Conservation (phyloP, 2,329 filamentous ascomycete genomes). For the Cladophialophora carrionii region DNA sequence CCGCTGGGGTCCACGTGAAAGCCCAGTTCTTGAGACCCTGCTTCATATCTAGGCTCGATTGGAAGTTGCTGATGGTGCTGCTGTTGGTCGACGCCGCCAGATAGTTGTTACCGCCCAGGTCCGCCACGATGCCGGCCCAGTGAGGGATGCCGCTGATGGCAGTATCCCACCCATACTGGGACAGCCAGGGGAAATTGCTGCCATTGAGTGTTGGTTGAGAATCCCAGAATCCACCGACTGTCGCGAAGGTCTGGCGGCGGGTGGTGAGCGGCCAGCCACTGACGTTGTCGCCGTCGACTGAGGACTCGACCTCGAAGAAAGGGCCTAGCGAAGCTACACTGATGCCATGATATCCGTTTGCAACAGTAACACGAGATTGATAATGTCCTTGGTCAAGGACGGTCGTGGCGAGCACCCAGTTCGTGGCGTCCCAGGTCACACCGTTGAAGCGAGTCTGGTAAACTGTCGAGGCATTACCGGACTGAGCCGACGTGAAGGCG, state of each 20-base stretch:
- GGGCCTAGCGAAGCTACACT: constrained; percentile 66
- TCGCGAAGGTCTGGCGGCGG: constrained; percentile 66
- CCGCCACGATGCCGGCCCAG: constrained; percentile 64
- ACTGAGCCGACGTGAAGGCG: constrained; percentile 21
- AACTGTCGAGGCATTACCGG: constrained; percentile 35
- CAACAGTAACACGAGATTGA: constrained; percentile 62
- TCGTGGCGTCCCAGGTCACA: constrained; percentile 62
- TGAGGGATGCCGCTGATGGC: constrained; percentile 73
- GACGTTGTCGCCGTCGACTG: constrained; percentile 57
- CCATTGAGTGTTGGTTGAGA: constrained; percentile 61
- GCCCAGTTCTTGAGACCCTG: constrained; percentile 66
- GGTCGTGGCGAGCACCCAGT: constrained; percentile 60
- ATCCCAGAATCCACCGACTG: constrained; percentile 69
- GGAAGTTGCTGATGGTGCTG: constrained; percentile 63
- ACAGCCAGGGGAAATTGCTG: constrained; percentile 69
- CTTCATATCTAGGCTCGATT: constrained; percentile 64
- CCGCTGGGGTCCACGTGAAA: constrained; percentile 66
- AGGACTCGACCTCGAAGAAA: constrained; percentile 63
- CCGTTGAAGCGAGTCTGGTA: constrained; percentile 57
- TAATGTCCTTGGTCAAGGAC: constrained; percentile 61
- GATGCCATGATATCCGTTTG: constrained; percentile 68
- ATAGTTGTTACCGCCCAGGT: constrained; percentile 57
- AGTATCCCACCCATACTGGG: constrained; percentile 70
- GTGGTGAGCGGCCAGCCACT: constrained; percentile 71
- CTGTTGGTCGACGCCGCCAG: constrained; percentile 65